Conservation (phyloP, 2,329 filamentous ascomycete species). For the Lasiodiplodia gonubiensis region DNA sequence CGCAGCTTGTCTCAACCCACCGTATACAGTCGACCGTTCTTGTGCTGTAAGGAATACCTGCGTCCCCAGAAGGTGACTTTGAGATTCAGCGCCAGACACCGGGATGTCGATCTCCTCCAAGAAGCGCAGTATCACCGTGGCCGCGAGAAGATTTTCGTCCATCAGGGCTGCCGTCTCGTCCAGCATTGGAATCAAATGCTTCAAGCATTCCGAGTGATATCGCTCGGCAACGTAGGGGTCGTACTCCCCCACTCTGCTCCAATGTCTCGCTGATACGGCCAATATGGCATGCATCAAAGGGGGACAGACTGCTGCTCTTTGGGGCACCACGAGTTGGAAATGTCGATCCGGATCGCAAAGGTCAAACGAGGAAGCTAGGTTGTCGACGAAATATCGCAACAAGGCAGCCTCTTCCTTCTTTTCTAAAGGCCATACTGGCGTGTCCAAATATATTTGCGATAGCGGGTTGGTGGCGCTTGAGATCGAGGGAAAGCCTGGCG, state of each 20-base stretch:
- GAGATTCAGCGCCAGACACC: constrained; percentile 43
- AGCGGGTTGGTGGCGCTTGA: constrained; percentile 30
- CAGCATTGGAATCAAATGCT: constrained; percentile 49
- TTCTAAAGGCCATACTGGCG: constrained; percentile 39
- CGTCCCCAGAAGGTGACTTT: constrained; percentile 47
- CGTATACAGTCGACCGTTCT: constrained; percentile 20
- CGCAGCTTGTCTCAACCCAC: constrained; percentile 33
- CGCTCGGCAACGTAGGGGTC: constrained; percentile 50
- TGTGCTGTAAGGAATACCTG: constrained; percentile 35
- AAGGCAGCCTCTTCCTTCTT: constrained; percentile 39
- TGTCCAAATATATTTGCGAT: constrained; percentile 38
- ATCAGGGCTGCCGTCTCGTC: constrained; percentile 47
- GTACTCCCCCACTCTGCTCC: constrained; percentile 48
- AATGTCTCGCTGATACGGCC: constrained; percentile 50
- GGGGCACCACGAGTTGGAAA: constrained; percentile 62
- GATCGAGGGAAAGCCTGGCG: constrained; percentile 16
- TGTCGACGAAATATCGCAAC: constrained; percentile 41
- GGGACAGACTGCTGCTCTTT: constrained; percentile 58
- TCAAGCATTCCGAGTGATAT: constrained; percentile 50
- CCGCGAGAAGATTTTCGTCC: constrained; percentile 50
- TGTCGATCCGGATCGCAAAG: constrained; percentile 47
- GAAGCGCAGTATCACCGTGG: constrained; percentile 49
- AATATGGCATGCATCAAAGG: constrained; percentile 52
- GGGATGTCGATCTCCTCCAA: constrained; percentile 51
- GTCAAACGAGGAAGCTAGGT: constrained; percentile 39